Base-by-base conservation (phyloP, 192 early-diverging fungal genomes). In the Coemansia sp. region DNA sequence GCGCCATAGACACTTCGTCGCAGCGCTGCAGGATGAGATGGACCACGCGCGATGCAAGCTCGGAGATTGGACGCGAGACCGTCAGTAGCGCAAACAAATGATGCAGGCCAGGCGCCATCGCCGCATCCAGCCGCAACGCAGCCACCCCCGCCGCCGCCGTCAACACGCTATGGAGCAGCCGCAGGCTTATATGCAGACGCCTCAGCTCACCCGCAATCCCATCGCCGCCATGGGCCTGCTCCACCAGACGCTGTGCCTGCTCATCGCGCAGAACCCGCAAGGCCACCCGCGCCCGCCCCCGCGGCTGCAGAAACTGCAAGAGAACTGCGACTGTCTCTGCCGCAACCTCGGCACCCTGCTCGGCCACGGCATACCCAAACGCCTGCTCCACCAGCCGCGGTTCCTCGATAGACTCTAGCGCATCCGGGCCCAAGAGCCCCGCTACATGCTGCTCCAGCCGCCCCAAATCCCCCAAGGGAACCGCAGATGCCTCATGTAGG, bases 41-140 rank as follows among this genome's bases (percentile, higher is more conserved):
- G 12, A 72, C 40, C 21, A 72, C 62, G 31, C 47, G 57, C 5
- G 62, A 61, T 3, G 68, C 68, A 4, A 25, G 12, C 21, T 72
- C 68, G 0, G 68, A 64, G 8, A 72, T 50, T 1, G 68, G 62
- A 3, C 52, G 42, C 3, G 68, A 52, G 1, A 65, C 68, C 8
- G 65, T 52, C 2, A 64, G 26, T 28, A 72, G 41, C 21, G 56
- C 68, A 37, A 72, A 60, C 28, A 72, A 37, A 12, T 64, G 57
- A 7, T 40, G 47, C 9, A 72, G 29, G 12, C 45, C 38, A 7
- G 51, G 40, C 40, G 50, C 48, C 51, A 65, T 60, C 9, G 67
- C 38, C 4, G 55, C 2, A 8, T 72, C 57, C 12, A 60, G 26
- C 0, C 56, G 30, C 37, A 54, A 16, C n/a, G 22, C 33, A 12